Conservation (phyloP, 2,329 filamentous ascomycete genomes). For the Aureobasidium pullulans region DNA sequence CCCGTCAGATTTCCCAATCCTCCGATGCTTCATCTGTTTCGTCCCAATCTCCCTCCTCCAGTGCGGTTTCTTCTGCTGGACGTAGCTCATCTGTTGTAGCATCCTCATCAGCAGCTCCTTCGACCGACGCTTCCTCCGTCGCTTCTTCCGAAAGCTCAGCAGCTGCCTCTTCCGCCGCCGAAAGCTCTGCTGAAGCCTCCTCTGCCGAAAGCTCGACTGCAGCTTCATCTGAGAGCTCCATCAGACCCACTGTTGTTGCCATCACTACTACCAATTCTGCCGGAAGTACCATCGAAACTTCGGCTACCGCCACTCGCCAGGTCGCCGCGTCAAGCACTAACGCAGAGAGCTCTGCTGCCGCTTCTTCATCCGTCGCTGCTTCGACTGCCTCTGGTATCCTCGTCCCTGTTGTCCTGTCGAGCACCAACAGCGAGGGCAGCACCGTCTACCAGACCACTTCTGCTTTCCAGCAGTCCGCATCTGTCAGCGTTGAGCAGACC, state of each 20-base stretch:
- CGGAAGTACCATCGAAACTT: conserved; percentile 19
- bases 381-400: conserved; percentile 28
- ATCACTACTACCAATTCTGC: conserved; percentile 22
- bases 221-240: not conserved
- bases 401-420: conserved; percentile 32
- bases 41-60: conserved; percentile 14
- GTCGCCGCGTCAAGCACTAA: conserved; percentile 17
- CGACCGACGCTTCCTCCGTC: not conserved
- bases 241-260: conserved; percentile 18
- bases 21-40: conserved; percentile 14
- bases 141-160: not conserved
- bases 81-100: conserved; percentile 11
- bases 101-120: not conserved
- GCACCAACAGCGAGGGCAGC: conserved; percentile 32
- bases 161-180: not conserved
- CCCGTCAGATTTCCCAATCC: conserved; percentile 3
- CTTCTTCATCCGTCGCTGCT: conserved; percentile 15
- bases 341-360: conserved; percentile 16
- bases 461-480: conserved; percentile 29
- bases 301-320: conserved; percentile 13
- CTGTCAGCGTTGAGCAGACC: conserved; percentile 24
- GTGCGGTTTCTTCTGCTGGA: conserved; percentile 12
- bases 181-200: not conserved
- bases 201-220: conserved; percentile 6
- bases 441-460: conserved; percentile 30